Evolutionary conservation across 768 basidiomycete species (phyloP).

Genomic region (Amanita subjunquillea): DNA sequence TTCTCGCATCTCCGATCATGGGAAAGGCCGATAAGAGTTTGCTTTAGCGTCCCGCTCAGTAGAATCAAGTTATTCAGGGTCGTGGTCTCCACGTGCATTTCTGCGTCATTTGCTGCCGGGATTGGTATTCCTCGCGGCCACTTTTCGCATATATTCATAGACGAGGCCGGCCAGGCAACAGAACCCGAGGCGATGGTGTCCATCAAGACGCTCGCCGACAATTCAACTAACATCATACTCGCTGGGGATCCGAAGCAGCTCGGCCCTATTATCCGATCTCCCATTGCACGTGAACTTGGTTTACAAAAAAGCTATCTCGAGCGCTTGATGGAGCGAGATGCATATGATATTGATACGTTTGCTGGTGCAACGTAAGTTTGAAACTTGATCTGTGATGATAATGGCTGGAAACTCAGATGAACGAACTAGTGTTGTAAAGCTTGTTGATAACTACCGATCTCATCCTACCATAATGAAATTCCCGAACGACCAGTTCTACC

Average conservation of each 20-base stretch:
- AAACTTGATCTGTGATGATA: too few relatives aligned
- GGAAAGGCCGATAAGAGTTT: too few relatives aligned
- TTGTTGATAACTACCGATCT: slow-evolving; percentile 39
- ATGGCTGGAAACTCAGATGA: too few relatives aligned
- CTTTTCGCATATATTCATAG: slow-evolving; percentile 7
- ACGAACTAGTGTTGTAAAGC: too few relatives aligned
- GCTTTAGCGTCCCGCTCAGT: not conserved
- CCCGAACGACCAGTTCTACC: slow-evolving; percentile 54
- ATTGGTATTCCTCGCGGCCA: slow-evolving; percentile 4
- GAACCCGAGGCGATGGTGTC: slow-evolving; percentile 3
- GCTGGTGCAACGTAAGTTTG: not conserved
- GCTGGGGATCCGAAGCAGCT: slow-evolving; percentile 38
- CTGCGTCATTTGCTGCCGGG: slow-evolving; percentile 10
- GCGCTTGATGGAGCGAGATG: slow-evolving; percentile 19
- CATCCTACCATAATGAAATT: slow-evolving; percentile 50
- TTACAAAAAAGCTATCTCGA: slow-evolving; percentile 30
- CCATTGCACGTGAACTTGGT: slow-evolving; percentile 25
- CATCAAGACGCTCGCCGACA: slow-evolving; percentile 25
- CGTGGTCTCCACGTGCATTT: slow-evolving; percentile 5
- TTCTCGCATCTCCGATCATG: too few relatives aligned
- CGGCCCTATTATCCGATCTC: slow-evolving; percentile 33
- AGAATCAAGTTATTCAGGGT: slow-evolving; percentile 5
- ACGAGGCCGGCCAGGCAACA: slow-evolving; percentile 6
- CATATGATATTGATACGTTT: slow-evolving; percentile 10
- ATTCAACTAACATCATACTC: slow-evolving; percentile 23